Percentiles rank a stretch among this genome's conserved stretches.
These are phyloP conservation scores for Elsinoe arachidis DNA, from an alignment of 2,329 filamentous ascomycete species.

Conservation along the genomic window DNA sequence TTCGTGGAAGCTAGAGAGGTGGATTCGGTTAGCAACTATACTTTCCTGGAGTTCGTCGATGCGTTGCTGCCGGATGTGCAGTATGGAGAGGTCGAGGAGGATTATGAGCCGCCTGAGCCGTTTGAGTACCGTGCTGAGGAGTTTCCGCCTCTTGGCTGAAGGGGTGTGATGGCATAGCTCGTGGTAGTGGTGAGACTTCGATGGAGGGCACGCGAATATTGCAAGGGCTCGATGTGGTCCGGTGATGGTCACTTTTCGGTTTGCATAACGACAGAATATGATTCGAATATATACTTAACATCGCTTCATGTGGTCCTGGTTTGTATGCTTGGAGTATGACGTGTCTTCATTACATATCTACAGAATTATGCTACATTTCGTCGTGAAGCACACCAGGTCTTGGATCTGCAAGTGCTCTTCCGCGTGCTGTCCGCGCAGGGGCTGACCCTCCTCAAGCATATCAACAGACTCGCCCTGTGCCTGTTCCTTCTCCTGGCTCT, in stretches of 20 bases:
- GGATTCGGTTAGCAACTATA: background rate
- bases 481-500: too few species aligned
- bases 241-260: background rate
- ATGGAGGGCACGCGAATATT: background rate
- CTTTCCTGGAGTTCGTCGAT: slow-evolving; percentile 4
- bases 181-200: too few species aligned
- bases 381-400: background rate
- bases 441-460: too few species aligned
- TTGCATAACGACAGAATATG: too few species aligned
- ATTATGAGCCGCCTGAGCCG: background rate
- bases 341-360: slow-evolving; percentile 1
- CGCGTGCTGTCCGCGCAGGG: too few species aligned
- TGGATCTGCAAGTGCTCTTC: background rate
- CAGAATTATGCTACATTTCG: background rate
- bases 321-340: background rate
- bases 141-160: slow-evolving; percentile 1
- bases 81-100: background rate
- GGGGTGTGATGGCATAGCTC: background rate
- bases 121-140: slow-evolving; percentile 1
- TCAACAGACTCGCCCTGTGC: too few species aligned
- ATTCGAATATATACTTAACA: too few species aligned
- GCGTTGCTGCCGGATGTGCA: background rate
- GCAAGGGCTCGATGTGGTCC: background rate
- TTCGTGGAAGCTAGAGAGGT: background rate
- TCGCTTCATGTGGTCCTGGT: too few species aligned